A percentile compares a stretch with the other conserved stretches of the same genome.
Evolutionary conservation across 305 asterid genomes (phyloP).

Genomic region (Fraxinus paxiana): DNA sequence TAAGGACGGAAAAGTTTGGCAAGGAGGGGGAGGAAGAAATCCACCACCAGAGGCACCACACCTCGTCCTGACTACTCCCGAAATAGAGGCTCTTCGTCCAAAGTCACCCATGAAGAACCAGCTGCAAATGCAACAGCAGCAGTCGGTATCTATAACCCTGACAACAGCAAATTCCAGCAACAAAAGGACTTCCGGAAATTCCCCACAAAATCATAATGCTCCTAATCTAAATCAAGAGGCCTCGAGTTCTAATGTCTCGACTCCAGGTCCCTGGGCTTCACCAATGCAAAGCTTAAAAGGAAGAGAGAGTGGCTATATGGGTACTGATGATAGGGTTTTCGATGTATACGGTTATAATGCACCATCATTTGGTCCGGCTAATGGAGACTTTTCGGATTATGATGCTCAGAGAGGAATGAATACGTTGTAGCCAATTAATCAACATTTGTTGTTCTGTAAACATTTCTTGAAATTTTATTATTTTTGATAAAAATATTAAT

Average conservation of each 20-base stretch:
- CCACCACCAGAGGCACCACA: conserved; percentile 98
- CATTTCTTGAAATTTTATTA: conserved; percentile 2
- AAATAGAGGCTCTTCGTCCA: conserved; percentile 87
- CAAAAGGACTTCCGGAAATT: conserved; percentile 61
- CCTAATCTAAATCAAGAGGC: conserved; percentile 60
- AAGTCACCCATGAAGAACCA: conserved; percentile 98
- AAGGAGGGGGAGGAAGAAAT: conserved; percentile 92
- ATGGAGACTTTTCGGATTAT: conserved; percentile 51
- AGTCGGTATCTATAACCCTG: conserved; percentile 62
- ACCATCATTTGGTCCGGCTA: conserved; percentile 47
- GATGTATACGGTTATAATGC: conserved; percentile 60
- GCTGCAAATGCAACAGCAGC: conserved; percentile 67
- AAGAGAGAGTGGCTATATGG: conserved; percentile 50
- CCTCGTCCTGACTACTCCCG: conserved; percentile 85
- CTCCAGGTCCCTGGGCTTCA: conserved; percentile 61
- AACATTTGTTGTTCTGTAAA: background rate
- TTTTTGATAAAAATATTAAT: background rate
- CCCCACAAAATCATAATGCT: conserved; percentile 49
- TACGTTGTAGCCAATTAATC: conserved; percentile 44
- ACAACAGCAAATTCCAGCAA: conserved; percentile 55
- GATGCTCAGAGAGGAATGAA: conserved; percentile 64
- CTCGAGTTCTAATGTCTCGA: conserved; percentile 53
- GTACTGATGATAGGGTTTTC: conserved; percentile 49
- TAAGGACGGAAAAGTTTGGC: conserved; percentile 95
- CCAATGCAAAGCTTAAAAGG: conserved; percentile 49